These are phyloP conservation scores for Huntiella moniliformis DNA, from an alignment of 2,329 filamentous ascomycete species.

Conservation along the genomic window DNA sequence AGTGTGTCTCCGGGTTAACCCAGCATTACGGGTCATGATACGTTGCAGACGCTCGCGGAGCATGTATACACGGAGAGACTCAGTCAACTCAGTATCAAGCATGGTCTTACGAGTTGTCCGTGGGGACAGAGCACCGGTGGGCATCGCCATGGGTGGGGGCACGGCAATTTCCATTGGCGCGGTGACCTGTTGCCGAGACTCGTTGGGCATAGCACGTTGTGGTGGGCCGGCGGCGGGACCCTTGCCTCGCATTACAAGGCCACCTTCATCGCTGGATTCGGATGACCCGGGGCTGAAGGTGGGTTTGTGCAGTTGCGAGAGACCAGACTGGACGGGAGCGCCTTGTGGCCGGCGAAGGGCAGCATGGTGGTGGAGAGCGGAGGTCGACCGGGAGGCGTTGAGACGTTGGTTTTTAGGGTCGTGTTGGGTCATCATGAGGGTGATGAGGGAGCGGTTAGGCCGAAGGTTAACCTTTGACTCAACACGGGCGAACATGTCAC, in stretches of 20 bases:
- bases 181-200: constrained; percentile 37
- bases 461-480: constrained; percentile 73
- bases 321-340: constrained; percentile 4
- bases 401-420: constrained; percentile 49
- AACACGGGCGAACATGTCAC: constrained; percentile 70
- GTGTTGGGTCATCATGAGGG: constrained; percentile 64
- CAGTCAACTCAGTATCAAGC: constrained; percentile 84
- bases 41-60: constrained; percentile 93
- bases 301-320: constrained; percentile 20
- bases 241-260: constrained; percentile 40
- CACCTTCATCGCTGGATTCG: constrained; percentile 41
- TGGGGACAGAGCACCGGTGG: constrained; percentile 63
- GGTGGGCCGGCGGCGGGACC: constrained; percentile 27
- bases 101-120: constrained; percentile 87
- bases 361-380: constrained; percentile 42
- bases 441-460: constrained; percentile 75
- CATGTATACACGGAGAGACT: constrained; percentile 77
- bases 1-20: constrained; percentile 76
- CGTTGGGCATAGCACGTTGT: no score
- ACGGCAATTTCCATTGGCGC: constrained; percentile 49
- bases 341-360: constrained; percentile 29
- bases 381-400: constrained; percentile 47
- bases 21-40: constrained; percentile 71
- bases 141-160: constrained; percentile 43
- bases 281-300: constrained; percentile 29